Evolutionary conservation across 306 rosid species (phyloP).

Genomic region (Sechiopsis laciniata): DNA sequence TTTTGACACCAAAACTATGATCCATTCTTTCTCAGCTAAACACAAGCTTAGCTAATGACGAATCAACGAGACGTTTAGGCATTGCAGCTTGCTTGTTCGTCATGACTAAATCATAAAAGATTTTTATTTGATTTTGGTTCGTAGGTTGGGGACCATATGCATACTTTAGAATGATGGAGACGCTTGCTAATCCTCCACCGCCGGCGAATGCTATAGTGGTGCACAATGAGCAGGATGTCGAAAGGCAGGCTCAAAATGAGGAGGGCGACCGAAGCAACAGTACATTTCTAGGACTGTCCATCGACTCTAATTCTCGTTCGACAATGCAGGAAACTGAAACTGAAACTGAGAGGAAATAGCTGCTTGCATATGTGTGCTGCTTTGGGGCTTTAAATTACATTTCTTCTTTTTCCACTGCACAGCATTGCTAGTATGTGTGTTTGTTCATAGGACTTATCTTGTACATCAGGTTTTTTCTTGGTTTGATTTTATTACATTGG

Average conservation of each 20-base stretch:
- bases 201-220: slow-evolving; percentile 26
- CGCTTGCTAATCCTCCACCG: slow-evolving; percentile 27
- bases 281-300: not conserved
- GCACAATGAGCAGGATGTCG: slow-evolving; percentile 25
- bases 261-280: slow-evolving; percentile 22
- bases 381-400: not conserved
- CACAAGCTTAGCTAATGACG: not conserved
- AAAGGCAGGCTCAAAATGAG: slow-evolving; percentile 29
- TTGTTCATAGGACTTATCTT: not conserved
- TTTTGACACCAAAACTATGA: not conserved
- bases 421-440: not conserved
- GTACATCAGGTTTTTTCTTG: slow-evolving; percentile 6
- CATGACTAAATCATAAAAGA: not conserved
- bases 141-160: slow-evolving; percentile 95
- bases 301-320: slow-evolving; percentile 5
- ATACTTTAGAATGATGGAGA: slow-evolving; percentile 56
- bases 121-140: slow-evolving; percentile 22
- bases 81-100: not conserved
- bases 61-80: not conserved
- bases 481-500: not conserved
- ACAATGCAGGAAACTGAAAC: not conserved
- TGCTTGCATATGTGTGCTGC: not conserved
- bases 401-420: not conserved
- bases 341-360: slow-evolving; percentile 12
- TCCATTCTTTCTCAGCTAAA: not conserved